phyloP scores from a whole-genome alignment of 1,284 basidiomycete species.

The Vanrija sp. region DNA sequence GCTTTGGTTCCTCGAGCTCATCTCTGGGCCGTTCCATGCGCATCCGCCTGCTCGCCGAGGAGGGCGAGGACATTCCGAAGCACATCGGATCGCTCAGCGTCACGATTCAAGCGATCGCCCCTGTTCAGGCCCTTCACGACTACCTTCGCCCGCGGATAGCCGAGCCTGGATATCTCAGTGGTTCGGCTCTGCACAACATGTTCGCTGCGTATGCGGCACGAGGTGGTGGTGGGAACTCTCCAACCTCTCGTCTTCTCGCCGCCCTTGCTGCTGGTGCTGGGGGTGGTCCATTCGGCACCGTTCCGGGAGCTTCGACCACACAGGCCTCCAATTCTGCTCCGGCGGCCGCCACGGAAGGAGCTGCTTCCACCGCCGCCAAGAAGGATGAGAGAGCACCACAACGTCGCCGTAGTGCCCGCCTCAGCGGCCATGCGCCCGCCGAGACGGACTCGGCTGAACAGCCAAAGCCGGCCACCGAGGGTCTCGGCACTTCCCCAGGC shows the following conservation, averaged over 20 bases:
- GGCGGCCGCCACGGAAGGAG: slow-evolving; percentile 38
- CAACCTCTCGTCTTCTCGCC: slow-evolving; percentile 56
- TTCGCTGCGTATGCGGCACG: slow-evolving; percentile 74
- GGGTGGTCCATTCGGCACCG: slow-evolving; percentile 15
- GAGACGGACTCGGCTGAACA: slow-evolving; percentile 32
- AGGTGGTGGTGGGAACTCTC: slow-evolving; percentile 8
- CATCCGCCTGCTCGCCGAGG: slow-evolving; percentile 77
- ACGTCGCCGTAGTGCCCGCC: slow-evolving; percentile 73
- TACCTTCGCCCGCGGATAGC: slow-evolving; percentile 85
- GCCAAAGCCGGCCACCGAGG: slow-evolving; percentile 8
- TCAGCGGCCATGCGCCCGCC: slow-evolving; percentile 61
- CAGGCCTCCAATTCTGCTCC: slow-evolving; percentile 46
- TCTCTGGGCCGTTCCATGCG: slow-evolving; percentile 55
- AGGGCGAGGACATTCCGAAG: slow-evolving; percentile 79
- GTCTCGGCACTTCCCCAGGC: slow-evolving; percentile 5
- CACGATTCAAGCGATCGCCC: slow-evolving; percentile 93
- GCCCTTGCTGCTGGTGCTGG: slow-evolving; percentile 44
- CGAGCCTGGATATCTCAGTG: slow-evolving; percentile 58
- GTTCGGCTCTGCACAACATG: slow-evolving; percentile 69
- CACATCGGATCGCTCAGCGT: slow-evolving; percentile 83
- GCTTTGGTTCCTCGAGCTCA: slow-evolving; percentile 9
- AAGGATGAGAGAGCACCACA: slow-evolving; percentile 21
- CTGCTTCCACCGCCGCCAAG: slow-evolving; percentile 4
- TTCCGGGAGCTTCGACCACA: slow-evolving; percentile 20
- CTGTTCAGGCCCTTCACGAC: slow-evolving; percentile 90